phyloP scores from a whole-genome alignment of 2,329 filamentous ascomycete genomes.

The Aureobasidium lini region DNA sequence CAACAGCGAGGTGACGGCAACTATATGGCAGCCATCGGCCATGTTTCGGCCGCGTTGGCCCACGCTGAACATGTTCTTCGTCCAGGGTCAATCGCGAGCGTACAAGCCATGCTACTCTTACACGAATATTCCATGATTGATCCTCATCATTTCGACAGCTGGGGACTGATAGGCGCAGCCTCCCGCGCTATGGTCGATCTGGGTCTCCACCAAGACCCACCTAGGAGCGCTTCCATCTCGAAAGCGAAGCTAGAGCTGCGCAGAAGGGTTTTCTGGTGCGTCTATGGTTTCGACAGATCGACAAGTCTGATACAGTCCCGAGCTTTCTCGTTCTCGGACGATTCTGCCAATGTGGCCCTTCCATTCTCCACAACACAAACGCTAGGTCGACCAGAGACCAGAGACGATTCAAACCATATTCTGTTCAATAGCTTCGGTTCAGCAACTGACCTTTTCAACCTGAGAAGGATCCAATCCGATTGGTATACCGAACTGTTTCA shows the following conservation, averaged over 20 bases:
- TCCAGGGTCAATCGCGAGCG: constrained; percentile 75
- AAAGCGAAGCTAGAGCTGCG: constrained; percentile 67
- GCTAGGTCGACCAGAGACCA: constrained; percentile 19
- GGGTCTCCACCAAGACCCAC: constrained; percentile 87
- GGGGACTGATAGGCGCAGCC: constrained; percentile 88
- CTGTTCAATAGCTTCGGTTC: constrained; percentile 54
- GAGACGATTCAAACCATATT: constrained; percentile 38
- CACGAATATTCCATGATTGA: constrained; percentile 87
- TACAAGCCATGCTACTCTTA: constrained; percentile 78
- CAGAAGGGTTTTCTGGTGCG: constrained; percentile 79
- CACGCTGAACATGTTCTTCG: constrained; percentile 76
- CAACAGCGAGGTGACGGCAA: constrained; percentile 56
- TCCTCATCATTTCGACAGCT: constrained; percentile 84
- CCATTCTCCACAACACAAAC: constrained; percentile 45
- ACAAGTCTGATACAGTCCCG: constrained; percentile 83
- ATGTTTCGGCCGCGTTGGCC: constrained; percentile 60
- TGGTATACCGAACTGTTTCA: constrained; percentile 90
- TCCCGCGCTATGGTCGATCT: constrained; percentile 81
- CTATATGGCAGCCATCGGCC: constrained; percentile 52
- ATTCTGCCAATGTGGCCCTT: constrained; percentile 73
- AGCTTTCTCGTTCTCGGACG: constrained; percentile 89
- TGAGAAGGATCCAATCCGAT: constrained; percentile 76
- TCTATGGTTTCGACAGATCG: constrained; percentile 82
- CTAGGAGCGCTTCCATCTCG: constrained; percentile 59
- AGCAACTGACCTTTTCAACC: constrained; percentile 69